Evolutionary conservation across 768 basidiomycete genomes (phyloP).

Genomic region (Termitomyces sp.): DNA sequence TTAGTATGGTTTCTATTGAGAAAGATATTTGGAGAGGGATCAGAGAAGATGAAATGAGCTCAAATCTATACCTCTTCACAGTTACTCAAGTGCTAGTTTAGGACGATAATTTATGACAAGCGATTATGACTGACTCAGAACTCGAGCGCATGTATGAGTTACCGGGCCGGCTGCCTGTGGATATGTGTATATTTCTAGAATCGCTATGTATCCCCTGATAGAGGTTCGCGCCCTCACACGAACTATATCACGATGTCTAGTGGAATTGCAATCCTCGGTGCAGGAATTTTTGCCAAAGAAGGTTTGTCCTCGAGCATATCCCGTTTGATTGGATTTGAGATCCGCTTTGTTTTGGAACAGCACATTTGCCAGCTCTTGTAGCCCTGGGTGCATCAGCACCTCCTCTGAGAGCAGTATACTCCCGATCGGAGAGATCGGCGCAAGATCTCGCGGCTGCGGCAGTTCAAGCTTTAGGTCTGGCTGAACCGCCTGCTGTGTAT

Average conservation of each 20-base stretch:
- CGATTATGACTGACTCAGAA: no score
- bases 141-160: no score
- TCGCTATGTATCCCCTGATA: not conserved
- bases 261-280: slow-evolving; percentile 74
- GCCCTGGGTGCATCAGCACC: slow-evolving; percentile 40
- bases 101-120: no score
- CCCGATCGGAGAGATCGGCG: slow-evolving; percentile 63
- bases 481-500: slow-evolving; percentile 43
- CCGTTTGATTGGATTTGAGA: not conserved
- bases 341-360: slow-evolving; percentile 24
- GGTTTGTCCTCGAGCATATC: slow-evolving; percentile 33
- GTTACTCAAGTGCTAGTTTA: no score
- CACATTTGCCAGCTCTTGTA: slow-evolving; percentile 75
- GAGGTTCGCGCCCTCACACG: not conserved
- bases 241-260: slow-evolving; percentile 20
- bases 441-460: slow-evolving; percentile 47
- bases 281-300: slow-evolving; percentile 74
- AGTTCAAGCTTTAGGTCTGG: slow-evolving; percentile 30
- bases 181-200: no score
- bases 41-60: no score
- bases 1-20: no score
- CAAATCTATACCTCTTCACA: no score
- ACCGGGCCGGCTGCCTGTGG: no score
- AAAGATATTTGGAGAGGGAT: no score
- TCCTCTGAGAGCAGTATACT: slow-evolving; percentile 67